Percentiles rank a stretch among this genome's conserved stretches.
phyloP scores from a whole-genome alignment of 768 basidiomycete species.

The Pholiota conissans region DNA sequence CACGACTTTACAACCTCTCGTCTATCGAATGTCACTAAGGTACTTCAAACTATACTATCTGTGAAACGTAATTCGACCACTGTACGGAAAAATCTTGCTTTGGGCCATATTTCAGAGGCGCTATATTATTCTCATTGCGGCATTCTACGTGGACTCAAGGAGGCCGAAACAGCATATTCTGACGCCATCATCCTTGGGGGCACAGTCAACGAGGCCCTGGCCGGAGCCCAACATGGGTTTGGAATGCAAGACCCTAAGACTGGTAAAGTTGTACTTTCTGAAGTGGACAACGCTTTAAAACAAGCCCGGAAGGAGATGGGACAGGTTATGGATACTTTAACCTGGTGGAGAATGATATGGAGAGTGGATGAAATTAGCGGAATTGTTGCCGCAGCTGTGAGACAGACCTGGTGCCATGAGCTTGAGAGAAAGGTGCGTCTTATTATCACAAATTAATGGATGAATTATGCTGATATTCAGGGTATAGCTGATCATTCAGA shows the following conservation, averaged over 20 bases:
- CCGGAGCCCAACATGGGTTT: constrained; percentile 38
- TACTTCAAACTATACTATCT: constrained; percentile 30
- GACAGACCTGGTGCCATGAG: constrained; percentile 41
- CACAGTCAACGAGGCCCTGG: constrained; percentile 38
- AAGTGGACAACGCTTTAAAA: constrained; percentile 36
- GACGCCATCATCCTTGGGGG: constrained; percentile 36
- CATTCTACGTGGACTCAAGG: constrained; percentile 28
- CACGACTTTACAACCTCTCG: constrained; percentile 59
- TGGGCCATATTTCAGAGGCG: constrained; percentile 39
- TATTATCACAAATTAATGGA: not conserved
- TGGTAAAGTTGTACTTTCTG: constrained; percentile 18
- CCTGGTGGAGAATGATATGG: constrained; percentile 47
- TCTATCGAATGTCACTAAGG: constrained; percentile 47
- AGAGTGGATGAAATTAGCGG: constrained; percentile 46
- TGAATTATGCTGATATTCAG: not conserved
- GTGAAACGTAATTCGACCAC: constrained; percentile 7
- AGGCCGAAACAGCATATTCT: constrained; percentile 34
- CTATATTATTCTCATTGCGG: constrained; percentile 35
- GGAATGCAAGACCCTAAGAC: constrained; percentile 19
- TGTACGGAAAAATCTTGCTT: constrained; percentile 36
- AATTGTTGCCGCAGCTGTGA: constrained; percentile 35
- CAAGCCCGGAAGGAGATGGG: constrained; percentile 38
- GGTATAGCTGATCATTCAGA: constrained; percentile 61
- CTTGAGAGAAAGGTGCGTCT: constrained; percentile 50
- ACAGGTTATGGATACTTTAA: constrained; percentile 39